These are phyloP conservation scores for Cornus controversa DNA, from an alignment of 148 eudicot genomes.

Conservation along the genomic window DNA sequence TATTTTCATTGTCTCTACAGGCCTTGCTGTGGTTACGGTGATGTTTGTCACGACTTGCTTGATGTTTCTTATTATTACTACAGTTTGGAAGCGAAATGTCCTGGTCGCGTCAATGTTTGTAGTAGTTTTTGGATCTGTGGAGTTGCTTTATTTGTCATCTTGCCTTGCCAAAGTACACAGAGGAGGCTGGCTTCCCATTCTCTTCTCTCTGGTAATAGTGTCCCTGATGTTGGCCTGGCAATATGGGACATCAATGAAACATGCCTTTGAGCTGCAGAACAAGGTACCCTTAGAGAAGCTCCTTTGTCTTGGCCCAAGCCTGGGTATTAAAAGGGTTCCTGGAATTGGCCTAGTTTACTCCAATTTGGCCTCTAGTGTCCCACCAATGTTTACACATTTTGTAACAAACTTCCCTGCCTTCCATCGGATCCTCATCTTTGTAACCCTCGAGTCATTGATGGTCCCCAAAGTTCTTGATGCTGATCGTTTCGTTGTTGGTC, in stretches of 20 bases:
- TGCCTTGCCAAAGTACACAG: slow-evolving; percentile 30
- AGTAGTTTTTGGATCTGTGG: slow-evolving; percentile 38
- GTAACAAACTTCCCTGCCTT: slow-evolving; percentile 45
- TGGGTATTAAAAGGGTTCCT: slow-evolving; percentile 30
- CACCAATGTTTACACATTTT: slow-evolving; percentile 43
- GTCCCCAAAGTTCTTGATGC: slow-evolving; percentile 32
- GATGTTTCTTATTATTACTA: slow-evolving; percentile 45
- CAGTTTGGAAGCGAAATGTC: slow-evolving; percentile 35
- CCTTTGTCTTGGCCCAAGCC: slow-evolving; percentile 25
- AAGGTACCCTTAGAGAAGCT: slow-evolving; percentile 34
- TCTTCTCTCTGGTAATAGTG: slow-evolving; percentile 31
- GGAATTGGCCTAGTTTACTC: slow-evolving; percentile 48
- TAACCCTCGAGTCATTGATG: slow-evolving; percentile 35
- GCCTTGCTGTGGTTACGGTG: slow-evolving; percentile 44
- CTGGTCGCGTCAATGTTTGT: slow-evolving; percentile 29
- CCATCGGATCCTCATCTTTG: slow-evolving; percentile 40
- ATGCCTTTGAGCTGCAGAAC: slow-evolving; percentile 36
- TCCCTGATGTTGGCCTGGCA: slow-evolving; percentile 40
- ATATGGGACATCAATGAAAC: slow-evolving; percentile 41
- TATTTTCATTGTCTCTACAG: slow-evolving; percentile 19
- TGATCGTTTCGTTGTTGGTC: slow-evolving; percentile 29
- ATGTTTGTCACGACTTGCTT: slow-evolving; percentile 57
- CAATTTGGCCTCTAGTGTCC: slow-evolving; percentile 35
- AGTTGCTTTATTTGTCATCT: slow-evolving; percentile 38
- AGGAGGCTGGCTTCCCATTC: slow-evolving; percentile 57